Base-by-base conservation (phyloP, 106 monocot species). In the Dioscorea zingiberensis region DNA sequence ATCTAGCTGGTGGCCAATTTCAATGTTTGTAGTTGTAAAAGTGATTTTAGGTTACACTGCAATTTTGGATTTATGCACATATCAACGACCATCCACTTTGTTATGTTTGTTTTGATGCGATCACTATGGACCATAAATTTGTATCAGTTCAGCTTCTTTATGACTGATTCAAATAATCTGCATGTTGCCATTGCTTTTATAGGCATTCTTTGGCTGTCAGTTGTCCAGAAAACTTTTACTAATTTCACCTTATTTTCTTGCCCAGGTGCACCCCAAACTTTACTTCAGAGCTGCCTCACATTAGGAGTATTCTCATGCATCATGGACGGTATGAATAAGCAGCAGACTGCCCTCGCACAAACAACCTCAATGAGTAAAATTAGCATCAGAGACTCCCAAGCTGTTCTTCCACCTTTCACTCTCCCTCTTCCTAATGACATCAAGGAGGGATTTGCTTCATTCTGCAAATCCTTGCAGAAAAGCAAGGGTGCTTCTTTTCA, bases 261-360 rank as follows among this genome's bases (percentile, higher is more conserved):
- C 51, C 27, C 81, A 93, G 92, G 92, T 30, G 59, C 87, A 58
- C 92, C 92, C 18, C 87, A 87, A 17, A 63, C 82, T 48, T 54
- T 93, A 48, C 78, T 93, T 2, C 85, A 88, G 58, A 88, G 80
- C 69, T 93, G 93, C 64, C 44, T 88, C 19, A 88, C 88, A 4
- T 80, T 85, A 4, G 93, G 88, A 26, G 88, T 80, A 44, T 93
- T 93, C 66, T 85, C 93, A 11, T 93, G 74, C 63, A 66, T 93
- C 27, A 80, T 93, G 82, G 93, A 93, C 64, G 78, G 88, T 25
- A 48, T 88, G 30, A 81, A 83, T 71, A 93, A 83, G 73, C 87
- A 85, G 60, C 85, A 87, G 61, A 77, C 87, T 21, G 93, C 80
- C 25, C 54, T 88, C 57, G 93, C 93, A 11, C 26, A 18, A 26